Evolutionary conservation across 306 rosid species (phyloP), one percentile per base, ranked within the genome.

Genomic region (Bauhinia variegata): DNA sequence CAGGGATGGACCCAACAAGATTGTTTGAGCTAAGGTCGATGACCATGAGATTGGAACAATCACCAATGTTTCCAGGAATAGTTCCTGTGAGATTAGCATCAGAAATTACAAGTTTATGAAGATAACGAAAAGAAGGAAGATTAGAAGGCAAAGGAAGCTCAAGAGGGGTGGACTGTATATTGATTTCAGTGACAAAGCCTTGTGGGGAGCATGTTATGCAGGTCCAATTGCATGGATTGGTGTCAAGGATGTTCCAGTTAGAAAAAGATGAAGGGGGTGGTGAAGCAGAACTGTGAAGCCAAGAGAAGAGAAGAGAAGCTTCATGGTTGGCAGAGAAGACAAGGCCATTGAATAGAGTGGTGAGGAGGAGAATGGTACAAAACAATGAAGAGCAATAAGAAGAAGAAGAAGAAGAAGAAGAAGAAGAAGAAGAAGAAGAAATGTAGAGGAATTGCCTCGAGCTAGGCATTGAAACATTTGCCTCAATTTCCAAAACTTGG

Each of bases 141-240:
- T 86, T 89, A 17, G 83, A 66, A 17, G 81, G 88, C 2, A 89
- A 34, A 11, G 95, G 88, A 57, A 93, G 93, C 38, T 88, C 65
- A 3, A 89, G 85, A 75, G 89, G 87, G 61, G 79, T 47, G 12
- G 95, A 88, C 10, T 81, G 75, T 17, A 93, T 81, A 41, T 61
- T 82, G 60, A 93, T 87, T 54, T 93, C 91, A 28, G 86, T 76
- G 67, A 89, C 88, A 46, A 84, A 73, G 13, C 79, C 82, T 11
- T 65, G 79, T 8, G 88, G 19, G 67, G 98, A 93, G 53, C 97
- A 89, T 42, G 87, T 50, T 63, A 93, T 86, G 81, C 54, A 71
- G 75, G 97, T 79, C 98, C 98, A 93, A 38, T 89, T 89, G 74
- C 98, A 93, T 70, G 97, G 97, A 64, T 62, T 78, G 4, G 82